Base-by-base conservation (phyloP, 2,329 filamentous ascomycete genomes). In the Penicillium sp. region DNA sequence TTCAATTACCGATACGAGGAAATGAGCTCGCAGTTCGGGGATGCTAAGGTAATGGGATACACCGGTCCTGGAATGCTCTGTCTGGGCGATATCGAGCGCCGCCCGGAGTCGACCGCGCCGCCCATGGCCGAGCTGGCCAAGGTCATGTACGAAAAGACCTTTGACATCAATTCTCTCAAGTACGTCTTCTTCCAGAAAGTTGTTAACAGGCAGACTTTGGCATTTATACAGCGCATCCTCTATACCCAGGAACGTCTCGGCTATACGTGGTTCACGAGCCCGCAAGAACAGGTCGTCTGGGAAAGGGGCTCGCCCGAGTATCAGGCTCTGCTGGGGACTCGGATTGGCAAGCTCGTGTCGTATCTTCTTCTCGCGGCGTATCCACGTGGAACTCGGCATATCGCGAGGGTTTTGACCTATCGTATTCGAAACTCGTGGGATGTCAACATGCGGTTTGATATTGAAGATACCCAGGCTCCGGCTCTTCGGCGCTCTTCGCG, bases 401-500 rank as follows among this genome's bases (percentile, higher is more conserved):
- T 55, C 17, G 14, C 41, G 1, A 39, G 37, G n/a, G 25, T 55
- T 3, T 34, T 55, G 28, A 45, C 41, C 31, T 55, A 42, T 28
- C 20, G 10, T 25, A 11, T 42, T 34, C 25, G 2, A 17, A 15
- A 35, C 15, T 28, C 22, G 15, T 10, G 8, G 17, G 10, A 15
- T 14, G 5, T 54, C 14, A 17, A 54, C 17, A 42, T 54, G 12
- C 38, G 52, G 10, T 54, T 54, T 45, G 52, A 54, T 17, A 54
- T 54, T 54, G 52, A 43, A 8, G 12, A 31, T n/a, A 31, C 31
- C 17, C 14, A 39, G 37, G 37, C 15, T 17, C n/a, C 14, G 41
- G 14, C 20, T 43, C 4, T 43, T 43, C 20, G 41, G 14, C 41
- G 41, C 10, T 43, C 41, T 25, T 25, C 41, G 5, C 41, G 41